Evolutionary conservation across 2,329 filamentous ascomycete genomes (phyloP).

Genomic region (Cordyceps militaris): DNA sequence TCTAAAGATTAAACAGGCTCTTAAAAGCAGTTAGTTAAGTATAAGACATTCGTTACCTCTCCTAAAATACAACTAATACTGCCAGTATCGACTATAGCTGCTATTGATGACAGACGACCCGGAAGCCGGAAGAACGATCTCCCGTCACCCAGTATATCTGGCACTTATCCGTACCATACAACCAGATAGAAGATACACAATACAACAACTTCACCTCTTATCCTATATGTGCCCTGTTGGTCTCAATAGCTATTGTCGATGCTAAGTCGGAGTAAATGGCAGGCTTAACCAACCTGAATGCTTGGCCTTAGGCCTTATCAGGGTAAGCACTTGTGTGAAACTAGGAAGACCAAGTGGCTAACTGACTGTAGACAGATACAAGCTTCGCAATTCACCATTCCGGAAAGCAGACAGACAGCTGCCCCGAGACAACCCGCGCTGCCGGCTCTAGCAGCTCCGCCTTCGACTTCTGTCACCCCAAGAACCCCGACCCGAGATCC

Average conservation of each 20-base stretch:
- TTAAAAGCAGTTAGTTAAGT: neutral
- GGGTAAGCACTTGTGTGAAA: neutral
- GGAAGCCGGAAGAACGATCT: no score
- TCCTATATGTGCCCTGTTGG: no score
- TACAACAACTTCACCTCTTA: no score
- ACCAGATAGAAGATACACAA: no score
- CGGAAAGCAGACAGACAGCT: neutral
- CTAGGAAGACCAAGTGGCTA: neutral
- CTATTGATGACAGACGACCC: no score
- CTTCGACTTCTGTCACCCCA: neutral
- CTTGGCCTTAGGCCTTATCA: slow-evolving; percentile 5
- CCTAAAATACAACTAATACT: neutral
- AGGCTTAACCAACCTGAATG: neutral
- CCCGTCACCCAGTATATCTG: no score
- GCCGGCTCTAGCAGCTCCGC: neutral
- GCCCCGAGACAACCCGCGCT: neutral
- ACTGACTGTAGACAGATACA: neutral
- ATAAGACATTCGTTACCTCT: neutral
- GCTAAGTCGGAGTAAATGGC: slow-evolving; percentile 6
- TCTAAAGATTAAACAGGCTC: neutral
- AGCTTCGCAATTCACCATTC: neutral
- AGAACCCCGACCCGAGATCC: neutral
- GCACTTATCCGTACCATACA: no score
- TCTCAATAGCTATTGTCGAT: slow-evolving; percentile 2
- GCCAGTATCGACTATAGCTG: neutral